Base-by-base conservation (phyloP, 208 protist species). In the Lotmaria passim region DNA sequence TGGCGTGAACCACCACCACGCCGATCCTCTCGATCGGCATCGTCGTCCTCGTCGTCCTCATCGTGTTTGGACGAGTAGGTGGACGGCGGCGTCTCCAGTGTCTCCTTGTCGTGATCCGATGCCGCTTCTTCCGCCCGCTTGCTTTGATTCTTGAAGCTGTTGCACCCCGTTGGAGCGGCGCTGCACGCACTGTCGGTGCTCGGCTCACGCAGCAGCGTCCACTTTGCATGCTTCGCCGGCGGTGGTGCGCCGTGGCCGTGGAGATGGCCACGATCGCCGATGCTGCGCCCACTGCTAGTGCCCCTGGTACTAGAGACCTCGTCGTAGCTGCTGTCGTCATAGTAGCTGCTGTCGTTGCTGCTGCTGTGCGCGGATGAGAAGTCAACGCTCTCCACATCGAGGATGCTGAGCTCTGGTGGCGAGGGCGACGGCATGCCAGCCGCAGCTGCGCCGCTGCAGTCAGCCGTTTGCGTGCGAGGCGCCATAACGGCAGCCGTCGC, bases 321-420 rank as follows among this genome's bases (percentile, higher is more conserved):
- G 33, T 44, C n/a, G 8, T 28, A 26, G 24, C 41, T 19, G 57
- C 24, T 30, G 17, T 38, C 28, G 41, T 43, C 41, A 15, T 23
- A 21, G 55, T 33, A n/a, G 38, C 55, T 61, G 55, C 31, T 53
- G 31, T 23, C 38, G 31, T 21, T 23, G n/a, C 36, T 61, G 55
- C 36, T 50, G 19, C 23, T 34, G 39, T 10, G 26, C 8, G 15
- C 26, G 6, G 58, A 46, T 12, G 31, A 43, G 26, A 48, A 50
- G 39, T 28, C 41, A 6, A 62, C 33, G 34, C 60, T 66, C 14
- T 51, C 60, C 21, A 66, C 60, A n/a, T 66, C 60, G 4, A 66
- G 33, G 31, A 66, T 66, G 12, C 24, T 34, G 26, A 66, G 44
- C 33, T 66, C 1, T 34, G 60, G 60, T 1, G 60, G 46, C 1